Evolutionary conservation across 1,139 yeast genomes (phyloP), one percentile per base, ranked within the genome.

Genomic region (Suhomyces bokatorum): DNA sequence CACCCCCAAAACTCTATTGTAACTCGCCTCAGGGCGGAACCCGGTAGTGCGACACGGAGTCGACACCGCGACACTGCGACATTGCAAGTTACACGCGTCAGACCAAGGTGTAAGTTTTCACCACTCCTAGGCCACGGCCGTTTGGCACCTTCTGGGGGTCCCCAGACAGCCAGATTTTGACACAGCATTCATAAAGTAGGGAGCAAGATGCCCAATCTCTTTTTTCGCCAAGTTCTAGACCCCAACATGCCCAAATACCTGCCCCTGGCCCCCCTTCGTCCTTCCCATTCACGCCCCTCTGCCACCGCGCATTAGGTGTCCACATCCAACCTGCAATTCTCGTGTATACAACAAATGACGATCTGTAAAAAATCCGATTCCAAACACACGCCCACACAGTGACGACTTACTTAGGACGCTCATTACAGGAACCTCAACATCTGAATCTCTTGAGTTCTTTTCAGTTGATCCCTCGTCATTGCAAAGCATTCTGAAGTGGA

Each of bases 281-380:
- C 24, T 20, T 7, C 24, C 20, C 20, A 5, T 26, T 7, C 29
- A 26, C 6, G n/a, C 29, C 29, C 36, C 36, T 24, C 29, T 24
- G 6, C 15, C 20, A 34, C 36, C 37, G 35, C 32, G 44, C 37
- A 41, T 28, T 26, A 32, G 40, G 44, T 42, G 44, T 37, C 44
- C 40, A 37, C 35, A 32, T 42, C 39, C 34, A 44, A 44, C 47
- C 47, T 44, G 47, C 36, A 44, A 44, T 22, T 31, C 39, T 36
- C 47, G 39, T 26, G 47, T 44, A 27, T 37, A 39, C 46, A 29
- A 36, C 44, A 40, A 40, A 44, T 44, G 47, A 44, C 47, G 47
- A 44, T 44, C 47, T 44, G 43, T 43, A 44, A 44, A 44, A 42
- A 44, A 44, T 16, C 35, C 43, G 41, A 44, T 40, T 36, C 47